Evolutionary conservation across 352 stramenopile species (phyloP).

Genomic region (Phytophthora pistaciae): DNA sequence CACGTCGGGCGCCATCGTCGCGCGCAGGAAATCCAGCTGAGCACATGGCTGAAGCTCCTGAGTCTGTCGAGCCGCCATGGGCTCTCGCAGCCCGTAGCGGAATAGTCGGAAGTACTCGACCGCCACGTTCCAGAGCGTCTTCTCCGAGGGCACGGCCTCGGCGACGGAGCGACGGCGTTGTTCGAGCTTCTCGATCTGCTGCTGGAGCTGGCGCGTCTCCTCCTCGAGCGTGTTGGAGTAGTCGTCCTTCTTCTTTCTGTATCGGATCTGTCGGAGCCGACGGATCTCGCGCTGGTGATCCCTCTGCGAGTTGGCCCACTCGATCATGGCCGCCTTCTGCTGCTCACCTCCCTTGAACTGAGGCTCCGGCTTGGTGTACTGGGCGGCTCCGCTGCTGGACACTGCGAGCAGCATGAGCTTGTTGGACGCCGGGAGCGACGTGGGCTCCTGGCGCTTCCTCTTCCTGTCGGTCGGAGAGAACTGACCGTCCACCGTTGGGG

Average conservation of each 20-base stretch:
- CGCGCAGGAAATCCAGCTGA: conserved; percentile 15
- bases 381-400: neutral
- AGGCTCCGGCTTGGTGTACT: neutral
- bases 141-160: conserved; percentile 5
- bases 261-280: conserved; percentile 26
- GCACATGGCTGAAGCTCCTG: neutral
- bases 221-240: conserved; percentile 12
- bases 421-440: neutral
- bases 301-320: conserved; percentile 11
- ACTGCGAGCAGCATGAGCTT: conserved; percentile 21
- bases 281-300: conserved; percentile 25
- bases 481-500: neutral
- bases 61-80: neutral
- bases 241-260: conserved; percentile 30
- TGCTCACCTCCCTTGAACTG: conserved; percentile 12
- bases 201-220: neutral
- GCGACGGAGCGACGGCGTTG: conserved; percentile 17
- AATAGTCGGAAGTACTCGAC: conserved; percentile 39
- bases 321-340: conserved; percentile 4
- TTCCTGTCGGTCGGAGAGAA: conserved; percentile 7
- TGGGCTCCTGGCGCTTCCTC: conserved; percentile 12
- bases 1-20: conserved; percentile 9
- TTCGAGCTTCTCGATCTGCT: conserved; percentile 20
- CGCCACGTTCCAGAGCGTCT: conserved; percentile 26
- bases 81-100: conserved; percentile 13